Evolutionary conservation across 2,329 filamentous ascomycete genomes (phyloP).

Genomic region (Verticillium longisporum): DNA sequence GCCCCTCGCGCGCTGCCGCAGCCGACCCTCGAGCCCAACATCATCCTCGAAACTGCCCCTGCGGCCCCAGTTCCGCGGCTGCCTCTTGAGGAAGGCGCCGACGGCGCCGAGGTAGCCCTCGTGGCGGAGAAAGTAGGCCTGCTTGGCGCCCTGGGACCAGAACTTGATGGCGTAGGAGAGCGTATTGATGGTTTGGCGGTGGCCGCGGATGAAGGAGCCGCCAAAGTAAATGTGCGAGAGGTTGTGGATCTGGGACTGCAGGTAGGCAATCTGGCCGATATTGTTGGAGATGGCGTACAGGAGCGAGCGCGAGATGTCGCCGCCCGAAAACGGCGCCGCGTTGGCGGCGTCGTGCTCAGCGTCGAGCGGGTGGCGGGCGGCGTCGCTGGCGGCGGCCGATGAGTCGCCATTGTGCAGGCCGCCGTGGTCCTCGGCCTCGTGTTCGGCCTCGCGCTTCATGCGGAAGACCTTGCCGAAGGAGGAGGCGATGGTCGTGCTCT

Average conservation of each 20-base stretch:
- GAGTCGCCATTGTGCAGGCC: slow-evolving; percentile 36
- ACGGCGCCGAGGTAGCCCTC: slow-evolving; percentile 94
- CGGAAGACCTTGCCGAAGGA: slow-evolving; percentile 97
- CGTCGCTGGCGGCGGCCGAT: neutral
- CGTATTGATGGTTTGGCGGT: slow-evolving; percentile 96
- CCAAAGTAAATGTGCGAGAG: slow-evolving; percentile 95
- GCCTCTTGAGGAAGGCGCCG: slow-evolving; percentile 86
- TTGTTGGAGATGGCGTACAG: slow-evolving; percentile 97
- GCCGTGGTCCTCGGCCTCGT: slow-evolving; percentile 66
- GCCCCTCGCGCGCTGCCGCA: slow-evolving; percentile 3
- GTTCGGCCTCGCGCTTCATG: slow-evolving; percentile 79
- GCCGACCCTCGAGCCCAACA: slow-evolving; percentile 1
- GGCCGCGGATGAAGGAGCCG: slow-evolving; percentile 91
- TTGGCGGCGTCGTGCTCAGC: slow-evolving; percentile 13
- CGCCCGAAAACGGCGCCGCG: slow-evolving; percentile 57
- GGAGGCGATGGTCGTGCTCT: slow-evolving; percentile 90
- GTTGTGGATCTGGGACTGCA: slow-evolving; percentile 93
- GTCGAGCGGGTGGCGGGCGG: neutral
- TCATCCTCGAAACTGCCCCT: slow-evolving; percentile 65
- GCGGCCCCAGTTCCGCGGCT: slow-evolving; percentile 86
- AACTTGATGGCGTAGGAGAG: slow-evolving; percentile 95
- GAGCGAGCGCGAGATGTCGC: slow-evolving; percentile 85
- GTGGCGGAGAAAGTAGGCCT: slow-evolving; percentile 92
- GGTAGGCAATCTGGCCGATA: slow-evolving; percentile 93
- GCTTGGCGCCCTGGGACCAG: slow-evolving; percentile 89